Evolutionary conservation across 2,329 filamentous ascomycete genomes (phyloP), one percentile per base, ranked within the genome.

Genomic region (Zasmidium cellare): DNA sequence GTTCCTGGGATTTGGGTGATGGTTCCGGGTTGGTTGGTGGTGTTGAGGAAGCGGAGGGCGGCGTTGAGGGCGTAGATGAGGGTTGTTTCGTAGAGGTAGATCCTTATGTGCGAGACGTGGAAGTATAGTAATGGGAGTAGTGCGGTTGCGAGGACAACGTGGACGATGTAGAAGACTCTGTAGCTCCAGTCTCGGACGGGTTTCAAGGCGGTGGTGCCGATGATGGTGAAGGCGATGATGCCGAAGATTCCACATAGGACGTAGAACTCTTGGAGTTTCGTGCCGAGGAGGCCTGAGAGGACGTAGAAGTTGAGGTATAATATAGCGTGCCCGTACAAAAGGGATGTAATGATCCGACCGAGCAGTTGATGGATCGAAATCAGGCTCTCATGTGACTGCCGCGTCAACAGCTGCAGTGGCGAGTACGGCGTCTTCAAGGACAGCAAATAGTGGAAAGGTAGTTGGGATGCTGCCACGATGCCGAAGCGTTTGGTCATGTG

Each of bases 401-500:
- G 76, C 1, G 82, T 84, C 14, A 85, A 69, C 20, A 78, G 70
- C 49, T 81, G 80, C 14, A 85, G 66, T 1, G 82, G 77, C 3
- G 76, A 79, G 53, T 80, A 83, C 3, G 77, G 73, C 7, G 79
- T 77, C 53, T 80, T 79, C 56, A 82, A 74, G 16, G 80, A 74
- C 58, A 87, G 77, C 6, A 86, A 75, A 56, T 85, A 84, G 55
- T 86, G 84, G 2, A 86, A 69, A 1, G 85, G 85, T 1, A 84
- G 69, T 64, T 87, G 85, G 9, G 84, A 86, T 5, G 84, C 77
- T 20, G 76, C 83, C 51, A 87, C 77, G 48, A 84, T 82, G 18
- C 82, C 84, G 53, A 87, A 77, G 3, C 84, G 80, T 72, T 86
- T 87, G 22, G 85, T 87, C 22, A 87, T 72, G 69, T 87, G 85